A percentile compares a stretch with the other conserved stretches of the same genome.
Conservation (phyloP, 352 stramenopile species). For the Phytophthora litchii region DNA sequence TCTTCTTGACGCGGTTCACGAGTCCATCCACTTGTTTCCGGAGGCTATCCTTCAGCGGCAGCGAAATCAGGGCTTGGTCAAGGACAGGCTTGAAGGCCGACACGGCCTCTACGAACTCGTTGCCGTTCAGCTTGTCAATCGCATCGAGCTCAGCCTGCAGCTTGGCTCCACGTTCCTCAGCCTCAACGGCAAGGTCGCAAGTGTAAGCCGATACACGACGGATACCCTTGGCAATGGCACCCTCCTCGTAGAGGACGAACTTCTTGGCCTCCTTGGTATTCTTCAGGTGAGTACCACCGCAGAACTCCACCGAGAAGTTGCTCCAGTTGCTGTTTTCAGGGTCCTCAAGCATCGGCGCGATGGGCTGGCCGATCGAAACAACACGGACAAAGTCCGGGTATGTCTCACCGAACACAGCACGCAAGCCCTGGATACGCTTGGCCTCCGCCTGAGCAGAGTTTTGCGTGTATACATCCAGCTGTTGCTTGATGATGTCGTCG, state of each 20-base stretch:
- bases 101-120: conserved; percentile 87
- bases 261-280: conserved; percentile 96
- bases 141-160: conserved; percentile 82
- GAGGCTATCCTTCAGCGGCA: conserved; percentile 91
- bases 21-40: conserved; percentile 77
- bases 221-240: conserved; percentile 97
- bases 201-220: conserved; percentile 96
- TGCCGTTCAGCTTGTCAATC: conserved; percentile 72
- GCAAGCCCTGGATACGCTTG: conserved; percentile 95
- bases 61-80: conserved; percentile 85
- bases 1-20: conserved; percentile 82
- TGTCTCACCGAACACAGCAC: conserved; percentile 98
- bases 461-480: conserved; percentile 92
- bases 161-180: conserved; percentile 82
- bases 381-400: conserved; percentile 99
- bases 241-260: conserved; percentile 98
- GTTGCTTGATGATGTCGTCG: conserved; percentile 88
- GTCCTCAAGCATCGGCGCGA: conserved; percentile 79
- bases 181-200: conserved; percentile 84
- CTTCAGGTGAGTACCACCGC: conserved; percentile 97
- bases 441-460: conserved; percentile 94
- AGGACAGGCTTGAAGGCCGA: conserved; percentile 92
- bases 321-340: conserved; percentile 89
- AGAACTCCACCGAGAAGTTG: conserved; percentile 98
- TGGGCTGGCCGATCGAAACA: conserved; percentile 93